Conservation (phyloP, 129 eudicot genomes). For the Flaveria trinervia region DNA sequence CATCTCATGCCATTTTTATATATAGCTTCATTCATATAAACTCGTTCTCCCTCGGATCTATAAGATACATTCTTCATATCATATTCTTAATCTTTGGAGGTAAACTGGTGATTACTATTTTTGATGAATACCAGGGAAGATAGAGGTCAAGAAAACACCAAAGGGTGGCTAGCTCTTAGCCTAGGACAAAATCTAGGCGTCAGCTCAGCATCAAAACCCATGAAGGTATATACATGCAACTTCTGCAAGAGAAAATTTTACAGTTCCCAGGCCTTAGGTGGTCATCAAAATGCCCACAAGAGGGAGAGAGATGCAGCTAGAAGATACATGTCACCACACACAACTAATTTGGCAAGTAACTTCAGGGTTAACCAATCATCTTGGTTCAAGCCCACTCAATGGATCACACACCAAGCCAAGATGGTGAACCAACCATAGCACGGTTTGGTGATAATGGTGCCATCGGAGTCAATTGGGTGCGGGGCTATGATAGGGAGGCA, state of each 20-base stretch:
- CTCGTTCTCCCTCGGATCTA: slow-evolving; percentile 26
- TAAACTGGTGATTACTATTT: background rate
- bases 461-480: slow-evolving; percentile 31
- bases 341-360: background rate
- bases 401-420: slow-evolving; percentile 46
- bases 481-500: slow-evolving; percentile 27
- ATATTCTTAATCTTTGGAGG: background rate
- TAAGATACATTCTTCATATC: slow-evolving; percentile 3
- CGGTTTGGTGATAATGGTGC: slow-evolving; percentile 37
- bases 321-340: slow-evolving; percentile 50
- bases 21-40: slow-evolving; percentile 25
- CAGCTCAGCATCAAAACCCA: slow-evolving; percentile 42
- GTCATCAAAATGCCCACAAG: slow-evolving; percentile 88
- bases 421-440: slow-evolving; percentile 31
- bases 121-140: slow-evolving; percentile 40
- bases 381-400: slow-evolving; percentile 68
- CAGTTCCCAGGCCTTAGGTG: slow-evolving; percentile 86
- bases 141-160: slow-evolving; percentile 24
- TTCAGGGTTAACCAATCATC: slow-evolving; percentile 52
- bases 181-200: slow-evolving; percentile 48
- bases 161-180: slow-evolving; percentile 71
- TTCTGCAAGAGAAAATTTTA: slow-evolving; percentile 71
- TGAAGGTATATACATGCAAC: slow-evolving; percentile 62
- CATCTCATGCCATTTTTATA: slow-evolving; percentile 30
- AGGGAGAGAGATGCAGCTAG: slow-evolving; percentile 75